Percentiles rank a stretch among this genome's conserved stretches.
These are phyloP conservation scores for Suhomyces wounanorum DNA, from an alignment of 1,139 yeast genomes.

Conservation along the genomic window DNA sequence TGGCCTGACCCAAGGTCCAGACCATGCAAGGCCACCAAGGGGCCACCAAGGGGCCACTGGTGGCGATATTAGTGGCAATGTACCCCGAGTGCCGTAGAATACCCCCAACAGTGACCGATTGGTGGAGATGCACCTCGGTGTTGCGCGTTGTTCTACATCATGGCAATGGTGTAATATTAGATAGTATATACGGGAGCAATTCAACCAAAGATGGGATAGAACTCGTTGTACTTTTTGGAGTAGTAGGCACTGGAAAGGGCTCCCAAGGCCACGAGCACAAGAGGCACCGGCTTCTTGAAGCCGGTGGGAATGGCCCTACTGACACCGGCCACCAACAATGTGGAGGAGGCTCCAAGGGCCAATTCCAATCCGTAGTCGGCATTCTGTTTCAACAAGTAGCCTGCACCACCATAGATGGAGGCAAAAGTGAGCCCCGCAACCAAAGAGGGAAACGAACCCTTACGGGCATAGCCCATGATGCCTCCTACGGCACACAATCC, in stretches of 20 bases:
- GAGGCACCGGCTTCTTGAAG: slow-evolving; percentile 76
- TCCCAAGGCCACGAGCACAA: slow-evolving; percentile 66
- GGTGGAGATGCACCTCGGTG: too few relatives aligned
- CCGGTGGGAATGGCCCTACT: slow-evolving; percentile 62
- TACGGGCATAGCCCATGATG: slow-evolving; percentile 67
- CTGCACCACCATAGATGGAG: slow-evolving; percentile 71
- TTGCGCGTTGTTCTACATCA: too few relatives aligned
- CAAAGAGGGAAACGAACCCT: slow-evolving; percentile 77
- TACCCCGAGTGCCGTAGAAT: too few relatives aligned
- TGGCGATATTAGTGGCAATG: too few relatives aligned
- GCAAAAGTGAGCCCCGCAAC: slow-evolving; percentile 76
- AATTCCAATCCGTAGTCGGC: slow-evolving; percentile 80
- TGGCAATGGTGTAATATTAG: not conserved
- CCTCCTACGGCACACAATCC: slow-evolving; percentile 80
- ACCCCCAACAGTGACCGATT: too few relatives aligned
- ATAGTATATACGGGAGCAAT: not conserved
- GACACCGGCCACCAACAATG: slow-evolving; percentile 68
- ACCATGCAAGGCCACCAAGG: too few relatives aligned
- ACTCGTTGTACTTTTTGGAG: slow-evolving; percentile 68
- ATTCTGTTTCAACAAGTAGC: slow-evolving; percentile 71
- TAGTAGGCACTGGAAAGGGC: slow-evolving; percentile 68
- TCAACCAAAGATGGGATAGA: slow-evolving; percentile 38
- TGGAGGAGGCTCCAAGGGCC: slow-evolving; percentile 70
- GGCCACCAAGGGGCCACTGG: too few relatives aligned
- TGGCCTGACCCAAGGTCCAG: too few relatives aligned